Conservation (phyloP, 768 basidiomycete genomes). For the Psilocybe cyanescens region DNA sequence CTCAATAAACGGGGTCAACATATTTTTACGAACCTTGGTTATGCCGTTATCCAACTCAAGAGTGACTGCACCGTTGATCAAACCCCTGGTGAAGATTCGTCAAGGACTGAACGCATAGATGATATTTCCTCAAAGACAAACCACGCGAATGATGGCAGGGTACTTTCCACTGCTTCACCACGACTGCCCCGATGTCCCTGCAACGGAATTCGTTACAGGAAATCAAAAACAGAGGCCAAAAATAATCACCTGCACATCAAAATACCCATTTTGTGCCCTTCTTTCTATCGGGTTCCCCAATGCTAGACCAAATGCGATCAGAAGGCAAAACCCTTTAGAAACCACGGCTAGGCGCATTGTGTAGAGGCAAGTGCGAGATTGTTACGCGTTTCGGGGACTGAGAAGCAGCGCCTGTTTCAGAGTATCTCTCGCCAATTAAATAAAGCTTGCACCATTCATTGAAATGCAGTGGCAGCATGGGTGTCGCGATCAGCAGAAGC, state of each 20-base stretch:
- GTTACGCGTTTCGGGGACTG: background rate
- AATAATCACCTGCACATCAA: slow-evolving; percentile 52
- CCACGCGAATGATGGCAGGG: slow-evolving; percentile 79
- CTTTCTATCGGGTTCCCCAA: slow-evolving; percentile 11
- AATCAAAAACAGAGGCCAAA: background rate
- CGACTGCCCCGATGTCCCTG: slow-evolving; percentile 80
- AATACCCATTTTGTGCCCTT: slow-evolving; percentile 30
- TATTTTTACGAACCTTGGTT: slow-evolving; percentile 52
- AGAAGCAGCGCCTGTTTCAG: background rate
- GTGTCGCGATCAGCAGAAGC: background rate
- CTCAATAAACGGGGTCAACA: background rate
- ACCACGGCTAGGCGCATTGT: slow-evolving; percentile 5
- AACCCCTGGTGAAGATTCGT: slow-evolving; percentile 49
- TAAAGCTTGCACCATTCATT: background rate
- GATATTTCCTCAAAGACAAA: slow-evolving; percentile 30
- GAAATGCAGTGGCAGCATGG: background rate
- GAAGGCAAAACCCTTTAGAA: slow-evolving; percentile 5
- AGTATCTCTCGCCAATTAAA: background rate
- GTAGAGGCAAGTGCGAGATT: background rate
- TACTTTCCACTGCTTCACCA: slow-evolving; percentile 76
- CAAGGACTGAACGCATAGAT: background rate
- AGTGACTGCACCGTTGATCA: slow-evolving; percentile 76
- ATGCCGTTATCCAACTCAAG: slow-evolving; percentile 82
- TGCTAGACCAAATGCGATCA: slow-evolving; percentile 6
- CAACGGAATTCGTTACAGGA: background rate